Base-by-base conservation (phyloP, 345 rosid genomes). In the Bruguiera sexangula region DNA sequence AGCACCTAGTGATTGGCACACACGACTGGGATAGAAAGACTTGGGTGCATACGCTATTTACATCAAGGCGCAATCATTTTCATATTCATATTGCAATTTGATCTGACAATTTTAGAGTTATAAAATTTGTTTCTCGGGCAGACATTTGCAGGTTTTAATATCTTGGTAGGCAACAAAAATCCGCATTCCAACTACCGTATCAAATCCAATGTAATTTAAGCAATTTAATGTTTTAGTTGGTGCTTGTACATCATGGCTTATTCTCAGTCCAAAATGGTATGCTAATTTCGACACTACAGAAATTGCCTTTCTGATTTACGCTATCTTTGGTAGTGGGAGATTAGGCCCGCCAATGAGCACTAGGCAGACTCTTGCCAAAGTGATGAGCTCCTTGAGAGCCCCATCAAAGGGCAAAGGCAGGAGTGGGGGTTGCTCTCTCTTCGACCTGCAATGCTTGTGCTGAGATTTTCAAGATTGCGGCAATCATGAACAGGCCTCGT, bases 391-490 rank as follows among this genome's bases (percentile, higher is more conserved):
- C 11, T 21, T 85, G 64, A 78, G 71, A 73, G 69, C 73, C 31
- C 46, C 80, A 11, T 69, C 76, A 46, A 78, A 65, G 46, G 81
- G 78, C 27, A 70, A 69, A 59, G 67, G 75, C 27, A 64, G 67
- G 27, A 72, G 79, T 73, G 86, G 48, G 48, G 0, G 86, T 32
- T 32, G 36, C 36, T 6, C 0, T 59, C 9, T 67, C 84, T 58
- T 75, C 84, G 2, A 80, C 80, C 30, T 81, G 84, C 71, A 69
- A 56, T 36, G 79, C 70, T n/a, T 70, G 69, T n/a, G 76, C 26
- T n/a, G 87, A 84, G 76, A 84, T 84, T 51, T 84, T 81, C 61
- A 75, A 57, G 82, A 84, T 81, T 75, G 87, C 87, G 15, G 87
- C 80, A 31, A 75, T 82, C 71, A 79, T 84, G 82, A 84, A 84